Evolutionary conservation across 1,284 basidiomycete genomes (phyloP), one percentile per base, ranked within the genome.

Genomic region (Lentinula novae-zelandiae): DNA sequence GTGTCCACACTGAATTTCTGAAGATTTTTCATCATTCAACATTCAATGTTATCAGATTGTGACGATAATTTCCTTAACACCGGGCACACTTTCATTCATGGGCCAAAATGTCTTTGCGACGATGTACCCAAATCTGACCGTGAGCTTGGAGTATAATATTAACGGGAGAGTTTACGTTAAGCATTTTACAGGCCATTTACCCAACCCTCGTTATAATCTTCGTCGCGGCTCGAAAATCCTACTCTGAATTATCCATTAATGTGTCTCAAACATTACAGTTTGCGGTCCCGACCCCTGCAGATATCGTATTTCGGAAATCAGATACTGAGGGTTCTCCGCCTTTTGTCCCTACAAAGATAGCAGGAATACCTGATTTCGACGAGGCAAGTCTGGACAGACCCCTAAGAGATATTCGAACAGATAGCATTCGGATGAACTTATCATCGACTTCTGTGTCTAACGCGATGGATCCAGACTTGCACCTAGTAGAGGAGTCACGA

Each of bases 141-240:
- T 60, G 38, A 36, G 58, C 22, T 53, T 1, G 1, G 7, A 22
- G 3, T 13, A 52, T 6, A 9, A 42, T 15, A 27, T 5, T 7
- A 42, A 53, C n/a, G 9, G 46, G 38, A 1, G 20, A 17, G 10
- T 22, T 8, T 27, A 20, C 38, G 2, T 9, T 36, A 4, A 44
- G 33, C 6, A 8, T 17, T 53, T 3, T 38, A 4, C 44, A 60
- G 58, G 52, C 42, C 20, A 60, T 54, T 20, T 60, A 60, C 46
- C 58, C 58, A 10, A 49, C 58, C n/a, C 27, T 60, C 12, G 33
- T 60, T n/a, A 60, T 60, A 5, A 60, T 60, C 20, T 53, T 60
- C 5, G 58, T 58, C 4, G 42, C 49, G 20, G 57, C 34, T 31
- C 57, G 27, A 38, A 50, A 38, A 42, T 54, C 53, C 39, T 54